Conservation (phyloP, 768 basidiomycete genomes). For the Steccherinum ochraceum region DNA sequence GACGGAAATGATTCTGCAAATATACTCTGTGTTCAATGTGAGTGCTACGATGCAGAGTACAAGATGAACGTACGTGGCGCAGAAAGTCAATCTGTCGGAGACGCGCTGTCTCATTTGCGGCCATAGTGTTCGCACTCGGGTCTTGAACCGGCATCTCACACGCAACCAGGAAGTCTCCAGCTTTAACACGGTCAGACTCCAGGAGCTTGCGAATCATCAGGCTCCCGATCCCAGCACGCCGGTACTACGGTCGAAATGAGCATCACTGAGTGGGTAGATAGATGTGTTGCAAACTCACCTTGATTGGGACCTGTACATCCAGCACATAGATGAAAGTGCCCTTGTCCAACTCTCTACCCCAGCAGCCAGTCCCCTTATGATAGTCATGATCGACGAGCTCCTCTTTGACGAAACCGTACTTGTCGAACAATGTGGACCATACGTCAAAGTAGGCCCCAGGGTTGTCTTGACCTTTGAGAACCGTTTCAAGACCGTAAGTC, state of each 20-base stretch:
- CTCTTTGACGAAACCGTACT: conserved; percentile 18
- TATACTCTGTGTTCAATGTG: too few species aligned
- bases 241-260: conserved; percentile 1
- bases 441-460: background rate
- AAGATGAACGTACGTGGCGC: background rate
- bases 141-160: background rate
- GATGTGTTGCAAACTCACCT: conserved; percentile 16
- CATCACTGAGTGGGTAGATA: background rate
- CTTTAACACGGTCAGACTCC: conserved; percentile 1
- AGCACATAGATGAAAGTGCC: conserved; percentile 24
- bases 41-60: background rate
- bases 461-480: background rate
- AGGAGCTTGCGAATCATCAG: conserved; percentile 8
- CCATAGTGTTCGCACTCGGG: background rate
- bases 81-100: background rate
- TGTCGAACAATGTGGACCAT: conserved; percentile 22
- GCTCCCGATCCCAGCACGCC: conserved; percentile 8
- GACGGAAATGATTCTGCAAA: background rate
- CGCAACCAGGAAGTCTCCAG: conserved; percentile 5
- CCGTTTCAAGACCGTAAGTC: background rate
- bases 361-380: conserved; percentile 27
- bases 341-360: conserved; percentile 24
- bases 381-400: conserved; percentile 20
- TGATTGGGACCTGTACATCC: conserved; percentile 16
- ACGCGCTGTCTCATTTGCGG: background rate